Conservation (phyloP, 495 filamentous ascomycete genomes). For the Achaetomiella virescens region DNA sequence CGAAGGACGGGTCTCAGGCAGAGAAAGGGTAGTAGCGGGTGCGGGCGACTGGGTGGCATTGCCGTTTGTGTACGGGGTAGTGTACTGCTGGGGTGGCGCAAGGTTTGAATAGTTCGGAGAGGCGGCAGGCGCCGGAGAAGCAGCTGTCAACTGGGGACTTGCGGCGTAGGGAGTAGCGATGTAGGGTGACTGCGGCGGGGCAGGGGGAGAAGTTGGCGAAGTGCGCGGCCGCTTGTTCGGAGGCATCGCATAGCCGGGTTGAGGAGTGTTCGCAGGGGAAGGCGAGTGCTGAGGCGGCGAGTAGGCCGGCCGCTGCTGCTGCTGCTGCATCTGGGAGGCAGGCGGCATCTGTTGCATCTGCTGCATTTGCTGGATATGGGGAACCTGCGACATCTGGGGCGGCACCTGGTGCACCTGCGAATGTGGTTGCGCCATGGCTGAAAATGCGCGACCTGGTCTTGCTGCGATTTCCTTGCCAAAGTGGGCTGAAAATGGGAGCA, state of each 20-base stretch:
- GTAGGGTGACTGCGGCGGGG: slow-evolving; percentile 27
- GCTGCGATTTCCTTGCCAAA: background rate
- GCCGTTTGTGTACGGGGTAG: slow-evolving; percentile 20
- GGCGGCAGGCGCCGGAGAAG: slow-evolving; percentile 6
- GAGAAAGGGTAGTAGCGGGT: slow-evolving; percentile 13
- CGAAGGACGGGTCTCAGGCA: slow-evolving; percentile 21
- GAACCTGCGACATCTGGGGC: slow-evolving; percentile 34
- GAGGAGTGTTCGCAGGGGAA: slow-evolving; percentile 25
- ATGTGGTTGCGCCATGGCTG: slow-evolving; percentile 61
- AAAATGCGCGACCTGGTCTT: background rate
- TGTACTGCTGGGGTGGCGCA: slow-evolving; percentile 9
- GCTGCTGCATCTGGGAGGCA: slow-evolving; percentile 35
- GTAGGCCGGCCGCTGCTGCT: slow-evolving; percentile 30
- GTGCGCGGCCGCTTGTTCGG: slow-evolving; percentile 62
- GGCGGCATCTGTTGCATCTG: slow-evolving; percentile 35
- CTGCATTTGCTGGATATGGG: slow-evolving; percentile 8
- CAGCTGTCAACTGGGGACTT: slow-evolving; percentile 11
- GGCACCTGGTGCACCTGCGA: slow-evolving; percentile 47
- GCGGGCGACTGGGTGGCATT: slow-evolving; percentile 10
- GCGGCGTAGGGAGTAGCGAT: slow-evolving; percentile 13
- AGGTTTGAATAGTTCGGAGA: slow-evolving; percentile 20
- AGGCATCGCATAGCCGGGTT: slow-evolving; percentile 36
- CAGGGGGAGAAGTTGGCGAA: slow-evolving; percentile 49
- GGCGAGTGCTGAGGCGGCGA: slow-evolving; percentile 35
- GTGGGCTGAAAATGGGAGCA: background rate